Conservation (phyloP, 352 stramenopile species). For the Globisporangium heterothallicum region DNA sequence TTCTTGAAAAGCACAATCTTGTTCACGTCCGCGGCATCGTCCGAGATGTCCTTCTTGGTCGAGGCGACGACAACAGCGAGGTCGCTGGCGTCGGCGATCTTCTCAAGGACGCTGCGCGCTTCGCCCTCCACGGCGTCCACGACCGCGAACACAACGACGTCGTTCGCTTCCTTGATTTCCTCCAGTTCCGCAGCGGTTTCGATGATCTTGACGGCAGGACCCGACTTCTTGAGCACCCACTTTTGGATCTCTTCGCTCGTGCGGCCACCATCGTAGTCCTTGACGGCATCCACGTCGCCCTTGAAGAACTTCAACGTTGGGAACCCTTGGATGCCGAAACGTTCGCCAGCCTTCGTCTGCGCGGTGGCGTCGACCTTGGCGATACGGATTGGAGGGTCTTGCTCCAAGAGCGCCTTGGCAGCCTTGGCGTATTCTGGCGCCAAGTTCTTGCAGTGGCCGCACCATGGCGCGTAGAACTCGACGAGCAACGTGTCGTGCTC, state of each 20-base stretch:
- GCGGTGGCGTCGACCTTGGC: conserved; percentile 88
- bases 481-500: conserved; percentile 80
- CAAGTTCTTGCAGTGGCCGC: conserved; percentile 78
- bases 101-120: conserved; percentile 59
- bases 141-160: conserved; percentile 83
- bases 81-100: conserved; percentile 69
- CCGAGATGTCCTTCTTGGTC: conserved; percentile 53
- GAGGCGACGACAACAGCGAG: conserved; percentile 75
- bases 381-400: conserved; percentile 71
- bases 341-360: conserved; percentile 70
- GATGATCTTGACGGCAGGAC: conserved; percentile 83
- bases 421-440: conserved; percentile 86
- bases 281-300: conserved; percentile 64
- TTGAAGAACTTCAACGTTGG: conserved; percentile 93
- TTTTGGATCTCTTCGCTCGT: conserved; percentile 83
- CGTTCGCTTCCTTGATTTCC: conserved; percentile 73
- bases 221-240: conserved; percentile 91
- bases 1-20: conserved; percentile 83
- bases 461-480: conserved; percentile 80
- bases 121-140: conserved; percentile 78
- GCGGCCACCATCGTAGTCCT: conserved; percentile 87
- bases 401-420: conserved; percentile 72
- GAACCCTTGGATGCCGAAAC: conserved; percentile 85
- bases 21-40: conserved; percentile 50
- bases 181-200: conserved; percentile 61